These are phyloP conservation scores for Epichloe festucae DNA, from an alignment of 2,329 filamentous ascomycete species.

Conservation along the genomic window DNA sequence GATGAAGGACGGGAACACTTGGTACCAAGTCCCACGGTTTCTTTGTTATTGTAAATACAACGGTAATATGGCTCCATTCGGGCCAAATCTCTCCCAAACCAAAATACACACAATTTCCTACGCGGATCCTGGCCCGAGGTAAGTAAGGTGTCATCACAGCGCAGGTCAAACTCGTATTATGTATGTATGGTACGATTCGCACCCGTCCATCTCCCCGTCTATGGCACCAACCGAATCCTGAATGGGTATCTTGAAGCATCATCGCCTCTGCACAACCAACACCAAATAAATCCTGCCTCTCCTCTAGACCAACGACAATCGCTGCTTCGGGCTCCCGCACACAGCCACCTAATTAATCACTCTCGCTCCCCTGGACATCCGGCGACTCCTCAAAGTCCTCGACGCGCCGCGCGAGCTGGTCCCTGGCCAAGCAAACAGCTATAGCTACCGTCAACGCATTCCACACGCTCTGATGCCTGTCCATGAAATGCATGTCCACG, in stretches of 20 bases:
- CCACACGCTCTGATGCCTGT: slow-evolving; percentile 29
- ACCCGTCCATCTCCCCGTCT: too few relatives aligned
- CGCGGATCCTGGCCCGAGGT: too few relatives aligned
- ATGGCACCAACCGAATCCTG: too few relatives aligned
- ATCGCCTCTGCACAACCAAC: too few relatives aligned
- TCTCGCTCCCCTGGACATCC: slow-evolving; percentile 21
- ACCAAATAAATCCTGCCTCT: neutral
- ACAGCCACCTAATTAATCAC: slow-evolving; percentile 19
- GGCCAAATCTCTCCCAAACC: neutral
- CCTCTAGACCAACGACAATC: neutral
- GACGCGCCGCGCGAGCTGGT: slow-evolving; percentile 22
- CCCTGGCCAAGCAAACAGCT: slow-evolving; percentile 26
- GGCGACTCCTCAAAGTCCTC: slow-evolving; percentile 23
- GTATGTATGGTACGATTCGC: too few relatives aligned
- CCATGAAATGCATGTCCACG: slow-evolving; percentile 26
- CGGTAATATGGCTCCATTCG: neutral
- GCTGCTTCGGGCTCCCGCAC: neutral
- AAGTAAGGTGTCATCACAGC: too few relatives aligned
- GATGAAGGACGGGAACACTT: neutral
- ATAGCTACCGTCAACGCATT: slow-evolving; percentile 30
- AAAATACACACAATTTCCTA: neutral
- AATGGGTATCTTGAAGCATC: too few relatives aligned
- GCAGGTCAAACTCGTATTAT: too few relatives aligned
- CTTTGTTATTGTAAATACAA: neutral
- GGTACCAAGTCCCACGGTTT: neutral